These are phyloP conservation scores for Boletales sp. DNA, from an alignment of 768 basidiomycete species.

Conservation along the genomic window DNA sequence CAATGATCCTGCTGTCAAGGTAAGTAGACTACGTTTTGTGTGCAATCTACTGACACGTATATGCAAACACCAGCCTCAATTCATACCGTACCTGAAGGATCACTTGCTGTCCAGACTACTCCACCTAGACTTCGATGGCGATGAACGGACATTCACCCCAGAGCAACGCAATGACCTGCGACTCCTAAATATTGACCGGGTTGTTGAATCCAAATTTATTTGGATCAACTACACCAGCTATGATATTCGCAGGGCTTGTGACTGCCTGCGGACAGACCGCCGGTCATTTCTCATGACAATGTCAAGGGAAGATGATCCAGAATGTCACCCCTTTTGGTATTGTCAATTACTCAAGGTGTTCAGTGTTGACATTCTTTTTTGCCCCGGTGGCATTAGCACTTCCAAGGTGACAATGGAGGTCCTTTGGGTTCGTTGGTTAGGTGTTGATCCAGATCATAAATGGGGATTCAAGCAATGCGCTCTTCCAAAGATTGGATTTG, in stretches of 20 bases:
- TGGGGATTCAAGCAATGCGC: background rate
- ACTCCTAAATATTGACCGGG: background rate
- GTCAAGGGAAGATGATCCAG: background rate
- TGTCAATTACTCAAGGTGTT: background rate
- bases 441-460: background rate
- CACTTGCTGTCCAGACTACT: background rate
- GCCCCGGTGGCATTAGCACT: background rate
- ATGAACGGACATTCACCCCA: background rate
- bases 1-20: background rate
- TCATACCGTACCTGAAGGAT: background rate
- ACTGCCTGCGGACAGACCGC: background rate
- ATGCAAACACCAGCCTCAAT: background rate
- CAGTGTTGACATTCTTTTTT: background rate
- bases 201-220: background rate
- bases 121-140: background rate
- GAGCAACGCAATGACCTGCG: background rate
- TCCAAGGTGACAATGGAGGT: background rate
- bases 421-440: constrained; percentile 3
- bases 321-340: constrained; percentile 2
- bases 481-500: background rate
- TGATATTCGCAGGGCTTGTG: background rate
- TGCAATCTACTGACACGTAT: too few relatives aligned
- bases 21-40: too few relatives aligned
- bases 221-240: constrained; percentile 5
- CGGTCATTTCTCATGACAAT: background rate